Conservation (phyloP, 257 asterid genomes). For the Rauvolfia tetraphylla region DNA sequence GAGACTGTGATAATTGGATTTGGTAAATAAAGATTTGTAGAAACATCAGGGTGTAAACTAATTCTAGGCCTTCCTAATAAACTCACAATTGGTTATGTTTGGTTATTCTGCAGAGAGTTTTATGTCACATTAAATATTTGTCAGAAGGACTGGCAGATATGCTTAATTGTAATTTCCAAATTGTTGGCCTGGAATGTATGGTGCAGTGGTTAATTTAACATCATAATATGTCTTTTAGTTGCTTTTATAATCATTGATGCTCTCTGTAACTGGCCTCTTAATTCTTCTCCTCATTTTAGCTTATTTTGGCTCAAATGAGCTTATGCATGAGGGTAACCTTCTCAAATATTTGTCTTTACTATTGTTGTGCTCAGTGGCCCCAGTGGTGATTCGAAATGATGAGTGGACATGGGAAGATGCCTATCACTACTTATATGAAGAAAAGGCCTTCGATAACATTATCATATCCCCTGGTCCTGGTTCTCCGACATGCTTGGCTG, state of each 20-base stretch:
- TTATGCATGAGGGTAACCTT: not conserved
- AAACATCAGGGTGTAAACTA: not conserved
- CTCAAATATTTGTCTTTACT: not conserved
- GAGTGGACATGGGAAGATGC: conserved; percentile 95
- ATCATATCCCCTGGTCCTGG: conserved; percentile 99
- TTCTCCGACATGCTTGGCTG: conserved; percentile 82
- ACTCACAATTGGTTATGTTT: not conserved
- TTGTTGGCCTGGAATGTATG: not conserved
- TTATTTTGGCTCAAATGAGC: not conserved
- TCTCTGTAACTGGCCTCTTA: not conserved
- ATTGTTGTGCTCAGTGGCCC: conserved; percentile 56
- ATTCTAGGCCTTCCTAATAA: not conserved
- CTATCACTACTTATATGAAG: conserved; percentile 63
- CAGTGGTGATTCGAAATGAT: conserved; percentile 86
- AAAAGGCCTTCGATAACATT: conserved; percentile 82
- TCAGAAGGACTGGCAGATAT: not conserved
- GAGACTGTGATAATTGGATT: not conserved
- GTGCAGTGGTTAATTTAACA: not conserved
- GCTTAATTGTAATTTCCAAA: not conserved
- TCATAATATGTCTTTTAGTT: not conserved
- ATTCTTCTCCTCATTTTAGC: not conserved
- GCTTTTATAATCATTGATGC: not conserved
- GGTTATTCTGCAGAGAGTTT: not conserved
- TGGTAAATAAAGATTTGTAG: not conserved
- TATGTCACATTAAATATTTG: not conserved